Percentiles rank a stretch among this genome's conserved stretches.
These are phyloP conservation scores for Dichomitus squalens DNA, from an alignment of 1,284 basidiomycete species.

Conservation along the genomic window DNA sequence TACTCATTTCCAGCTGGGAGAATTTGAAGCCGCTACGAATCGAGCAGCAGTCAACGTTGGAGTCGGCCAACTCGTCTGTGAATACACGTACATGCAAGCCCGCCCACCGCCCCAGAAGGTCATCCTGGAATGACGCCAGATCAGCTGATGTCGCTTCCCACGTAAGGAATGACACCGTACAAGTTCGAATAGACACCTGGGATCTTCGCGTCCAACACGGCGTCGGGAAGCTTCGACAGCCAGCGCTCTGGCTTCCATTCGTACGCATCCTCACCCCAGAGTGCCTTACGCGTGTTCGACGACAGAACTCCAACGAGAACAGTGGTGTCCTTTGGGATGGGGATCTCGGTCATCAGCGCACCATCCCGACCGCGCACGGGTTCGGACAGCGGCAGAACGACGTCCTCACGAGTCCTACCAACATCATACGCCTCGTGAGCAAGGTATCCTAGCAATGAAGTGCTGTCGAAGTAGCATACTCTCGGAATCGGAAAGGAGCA, in stretches of 20 bases:
- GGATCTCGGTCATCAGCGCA: constrained; percentile 13
- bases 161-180: neutral
- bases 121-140: neutral
- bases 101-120: constrained; percentile 34
- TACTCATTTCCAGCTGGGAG: constrained; percentile 26
- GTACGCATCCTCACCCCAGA: constrained; percentile 17
- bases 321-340: constrained; percentile 14
- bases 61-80: neutral
- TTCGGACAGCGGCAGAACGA: constrained; percentile 16
- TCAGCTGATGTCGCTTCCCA: neutral
- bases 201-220: constrained; percentile 13
- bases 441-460: too few relatives aligned
- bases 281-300: constrained; percentile 12
- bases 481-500: constrained; percentile 16
- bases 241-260: constrained; percentile 23
- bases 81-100: constrained; percentile 31
- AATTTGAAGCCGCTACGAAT: constrained; percentile 23
- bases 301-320: constrained; percentile 16
- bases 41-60: neutral
- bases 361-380: constrained; percentile 16
- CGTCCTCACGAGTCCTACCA: constrained; percentile 15
- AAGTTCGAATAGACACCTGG: constrained; percentile 18
- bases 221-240: constrained; percentile 13
- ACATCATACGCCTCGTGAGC: neutral
- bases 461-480: neutral